Conservation (phyloP, 257 asterid species). For the Forsythia suspensa region DNA sequence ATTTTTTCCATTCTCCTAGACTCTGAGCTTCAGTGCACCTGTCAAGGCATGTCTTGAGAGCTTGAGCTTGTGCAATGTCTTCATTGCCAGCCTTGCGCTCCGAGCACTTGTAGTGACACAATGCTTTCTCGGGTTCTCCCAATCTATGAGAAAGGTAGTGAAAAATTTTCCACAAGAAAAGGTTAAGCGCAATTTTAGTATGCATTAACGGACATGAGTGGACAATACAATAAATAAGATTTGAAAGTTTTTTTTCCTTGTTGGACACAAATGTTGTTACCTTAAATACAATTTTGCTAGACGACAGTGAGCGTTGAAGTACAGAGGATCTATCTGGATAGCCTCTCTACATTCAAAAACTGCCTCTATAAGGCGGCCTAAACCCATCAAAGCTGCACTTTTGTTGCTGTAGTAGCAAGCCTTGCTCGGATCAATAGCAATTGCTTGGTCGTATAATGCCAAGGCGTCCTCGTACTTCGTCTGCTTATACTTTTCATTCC, state of each 20-base stretch:
- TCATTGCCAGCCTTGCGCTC: conserved; percentile 40
- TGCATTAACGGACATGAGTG: too few relatives aligned
- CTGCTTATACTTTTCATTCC: conserved; percentile 49
- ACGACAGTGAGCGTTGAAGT: conserved; percentile 57
- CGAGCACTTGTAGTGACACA: conserved; percentile 42
- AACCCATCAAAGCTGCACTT: conserved; percentile 60
- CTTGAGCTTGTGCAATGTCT: conserved; percentile 44
- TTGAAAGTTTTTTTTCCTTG: too few relatives aligned
- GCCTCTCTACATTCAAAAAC: conserved; percentile 52
- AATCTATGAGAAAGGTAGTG: conserved; percentile 30
- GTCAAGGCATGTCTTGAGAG: conserved; percentile 32
- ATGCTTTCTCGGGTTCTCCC: conserved; percentile 60
- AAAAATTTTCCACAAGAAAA: background rate
- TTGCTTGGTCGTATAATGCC: conserved; percentile 54
- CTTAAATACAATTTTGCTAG: conserved; percentile 56
- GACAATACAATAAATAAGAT: background rate
- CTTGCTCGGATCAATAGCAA: conserved; percentile 46
- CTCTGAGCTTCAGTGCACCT: conserved; percentile 37
- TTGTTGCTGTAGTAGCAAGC: conserved; percentile 59
- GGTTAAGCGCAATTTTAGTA: background rate
- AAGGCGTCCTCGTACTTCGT: conserved; percentile 56
- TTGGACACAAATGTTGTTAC: conserved; percentile 20
- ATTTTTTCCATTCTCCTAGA: conserved; percentile 43
- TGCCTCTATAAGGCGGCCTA: conserved; percentile 59
- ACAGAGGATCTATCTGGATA: conserved; percentile 44